Evolutionary conservation across 306 rosid species (phyloP).

Genomic region (Cicer bijugum): DNA sequence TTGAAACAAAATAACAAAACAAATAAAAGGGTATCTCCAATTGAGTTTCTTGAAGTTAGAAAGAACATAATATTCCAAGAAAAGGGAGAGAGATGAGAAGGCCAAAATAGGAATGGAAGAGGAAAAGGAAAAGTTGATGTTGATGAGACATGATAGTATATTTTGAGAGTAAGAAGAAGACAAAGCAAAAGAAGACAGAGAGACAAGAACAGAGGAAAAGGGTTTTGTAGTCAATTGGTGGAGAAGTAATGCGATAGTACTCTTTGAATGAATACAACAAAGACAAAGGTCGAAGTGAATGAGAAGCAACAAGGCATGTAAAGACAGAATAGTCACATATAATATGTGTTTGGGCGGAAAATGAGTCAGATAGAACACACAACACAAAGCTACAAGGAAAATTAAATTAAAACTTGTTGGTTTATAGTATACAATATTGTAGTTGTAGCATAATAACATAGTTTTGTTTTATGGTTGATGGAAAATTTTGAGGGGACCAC

Average conservation of each 20-base stretch:
- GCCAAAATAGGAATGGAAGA: conserved; percentile 38
- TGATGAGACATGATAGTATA: conserved; percentile 1
- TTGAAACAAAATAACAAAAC: conserved; percentile 31
- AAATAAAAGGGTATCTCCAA: conserved; percentile 36
- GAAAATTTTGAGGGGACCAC: too few species aligned
- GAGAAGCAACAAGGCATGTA: conserved; percentile 58
- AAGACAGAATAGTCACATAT: conserved; percentile 59
- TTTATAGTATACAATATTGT: not conserved
- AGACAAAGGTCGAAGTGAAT: conserved; percentile 55
- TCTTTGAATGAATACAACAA: conserved; percentile 50
- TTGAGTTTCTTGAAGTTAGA: conserved; percentile 39
- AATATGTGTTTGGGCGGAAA: conserved; percentile 49
- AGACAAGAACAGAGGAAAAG: conserved; percentile 43
- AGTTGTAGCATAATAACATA: conserved; percentile 4
- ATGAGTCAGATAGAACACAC: conserved; percentile 47
- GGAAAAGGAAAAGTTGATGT: conserved; percentile 34
- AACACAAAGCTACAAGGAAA: conserved; percentile 28
- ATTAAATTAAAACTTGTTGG: conserved; percentile 25
- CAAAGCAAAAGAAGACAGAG: conserved; percentile 55
- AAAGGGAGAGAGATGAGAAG: conserved; percentile 46
- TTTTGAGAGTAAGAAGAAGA: conserved; percentile 67
- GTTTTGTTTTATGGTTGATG: too few species aligned
- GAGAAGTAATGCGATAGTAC: conserved; percentile 45
- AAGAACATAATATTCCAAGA: conserved; percentile 39
- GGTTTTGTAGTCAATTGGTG: conserved; percentile 52